Conservation (phyloP, 306 rosid species). For the Datisca glomerata region DNA sequence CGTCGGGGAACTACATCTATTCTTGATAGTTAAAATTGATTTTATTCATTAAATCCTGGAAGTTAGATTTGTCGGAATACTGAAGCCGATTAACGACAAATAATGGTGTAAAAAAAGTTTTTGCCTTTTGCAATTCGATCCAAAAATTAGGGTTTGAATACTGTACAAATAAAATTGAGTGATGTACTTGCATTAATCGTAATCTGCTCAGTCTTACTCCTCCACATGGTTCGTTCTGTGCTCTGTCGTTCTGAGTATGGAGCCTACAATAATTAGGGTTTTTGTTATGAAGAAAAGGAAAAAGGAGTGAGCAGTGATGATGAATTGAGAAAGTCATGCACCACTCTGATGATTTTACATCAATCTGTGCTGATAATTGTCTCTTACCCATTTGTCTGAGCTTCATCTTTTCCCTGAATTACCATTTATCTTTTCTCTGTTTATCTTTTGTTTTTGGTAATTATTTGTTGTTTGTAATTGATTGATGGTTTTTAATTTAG, state of each 20-base stretch:
- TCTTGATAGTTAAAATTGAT: too few relatives aligned
- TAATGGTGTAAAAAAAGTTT: too few relatives aligned
- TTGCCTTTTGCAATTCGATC: too few relatives aligned
- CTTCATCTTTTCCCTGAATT: background rate
- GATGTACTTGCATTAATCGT: too few relatives aligned
- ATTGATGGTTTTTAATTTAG: background rate
- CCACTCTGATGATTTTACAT: slow-evolving; percentile 62
- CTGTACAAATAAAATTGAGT: too few relatives aligned
- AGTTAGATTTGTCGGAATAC: too few relatives aligned
- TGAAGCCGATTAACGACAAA: too few relatives aligned
- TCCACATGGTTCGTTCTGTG: background rate
- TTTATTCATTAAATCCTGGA: too few relatives aligned
- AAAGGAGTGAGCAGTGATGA: slow-evolving; percentile 44
- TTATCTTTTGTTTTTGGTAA: background rate
- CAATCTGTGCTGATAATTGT: slow-evolving; percentile 58
- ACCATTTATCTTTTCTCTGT: background rate
- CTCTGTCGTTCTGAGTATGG: too few relatives aligned
- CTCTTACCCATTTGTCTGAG: slow-evolving; percentile 46
- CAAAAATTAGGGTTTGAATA: too few relatives aligned
- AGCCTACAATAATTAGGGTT: background rate
- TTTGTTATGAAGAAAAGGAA: too few relatives aligned
- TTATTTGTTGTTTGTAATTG: background rate
- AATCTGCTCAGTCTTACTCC: too few relatives aligned
- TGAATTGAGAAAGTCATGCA: slow-evolving; percentile 65
- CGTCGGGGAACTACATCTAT: slow-evolving; percentile 62